A percentile compares a stretch with the other conserved stretches of the same genome.
Conservation (phyloP, 2,329 filamentous ascomycete genomes). For the Teratosphaeria gauchensis region DNA sequence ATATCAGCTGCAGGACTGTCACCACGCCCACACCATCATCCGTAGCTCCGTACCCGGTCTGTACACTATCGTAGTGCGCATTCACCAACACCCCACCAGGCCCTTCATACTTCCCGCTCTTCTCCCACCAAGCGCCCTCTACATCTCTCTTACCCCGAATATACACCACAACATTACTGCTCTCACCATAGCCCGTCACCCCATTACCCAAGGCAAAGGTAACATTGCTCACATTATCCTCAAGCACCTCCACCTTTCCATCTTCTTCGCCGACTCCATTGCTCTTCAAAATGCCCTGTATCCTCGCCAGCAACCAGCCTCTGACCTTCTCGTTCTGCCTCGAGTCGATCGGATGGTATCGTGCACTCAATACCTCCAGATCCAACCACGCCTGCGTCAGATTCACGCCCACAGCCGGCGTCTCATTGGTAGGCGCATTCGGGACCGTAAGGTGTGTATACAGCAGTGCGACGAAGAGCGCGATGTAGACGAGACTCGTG, state of each 20-base stretch:
- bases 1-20: conserved; percentile 74
- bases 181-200: conserved; percentile 70
- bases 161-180: conserved; percentile 85
- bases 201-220: conserved; percentile 3
- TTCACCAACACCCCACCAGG: conserved; percentile 77
- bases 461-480: conserved; percentile 58
- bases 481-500: conserved; percentile 65
- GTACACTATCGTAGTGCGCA: conserved; percentile 89
- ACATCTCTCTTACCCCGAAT: conserved; percentile 70
- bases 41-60: conserved; percentile 84
- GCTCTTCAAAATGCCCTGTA: conserved; percentile 57
- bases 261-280: conserved; percentile 38
- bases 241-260: neutral
- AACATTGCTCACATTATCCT: conserved; percentile 18
- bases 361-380: conserved; percentile 61
- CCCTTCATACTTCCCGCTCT: conserved; percentile 29
- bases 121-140: conserved; percentile 62
- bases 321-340: conserved; percentile 71
- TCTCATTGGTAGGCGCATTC: conserved; percentile 60
- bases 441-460: conserved; percentile 66
- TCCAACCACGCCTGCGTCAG: conserved; percentile 81
- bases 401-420: conserved; percentile 56
- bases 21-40: conserved; percentile 88
- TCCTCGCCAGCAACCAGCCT: conserved; percentile 61
- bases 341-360: conserved; percentile 84